Base-by-base conservation (phyloP, 192 early-diverging fungal genomes). In the Linnemannia exigua region DNA sequence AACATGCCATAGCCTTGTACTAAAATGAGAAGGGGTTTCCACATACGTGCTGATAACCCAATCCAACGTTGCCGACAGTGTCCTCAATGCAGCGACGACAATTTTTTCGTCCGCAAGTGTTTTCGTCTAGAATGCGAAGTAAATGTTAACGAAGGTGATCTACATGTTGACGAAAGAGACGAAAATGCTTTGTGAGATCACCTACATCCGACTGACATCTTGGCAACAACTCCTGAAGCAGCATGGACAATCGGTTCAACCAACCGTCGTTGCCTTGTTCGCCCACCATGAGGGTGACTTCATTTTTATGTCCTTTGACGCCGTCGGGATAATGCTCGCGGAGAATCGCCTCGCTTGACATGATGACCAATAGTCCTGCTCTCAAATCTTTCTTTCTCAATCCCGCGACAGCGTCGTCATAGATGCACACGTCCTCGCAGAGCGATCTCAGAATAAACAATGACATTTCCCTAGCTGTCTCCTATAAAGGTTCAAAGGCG, bases 371-470 rank as follows among this genome's bases (percentile, higher is more conserved):
- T 67, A 95, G 77, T 11, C 89, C 88, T 47, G 87, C 89, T 17
- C 90, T 87, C 8, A 95, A 83, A 70, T 93, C 92, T 17, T 82
- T 84, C 75, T 93, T 93, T 15, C 94, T 84, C 17, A 90, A 70
- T 33, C 86, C 89, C 1, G 94, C 93, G 2, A 95, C 84, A 11
- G 88, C 83, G 69, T 92, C 92, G 36, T 94, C 94, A 52, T 87
- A 93, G 3, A 93, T 70, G 36, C 90, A 94, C 0, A 94, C 79
- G 75, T 95, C 94, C 70, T 95, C 92, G 4, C 87, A 89, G 0
- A 95, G 77, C n/a, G 82, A 81, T 38, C 90, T 78, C 33, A 88
- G 89, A 20, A 93, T 87, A 6, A 94, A 51, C 15, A 95, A 77
- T 17, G 79, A 77, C n/a, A 93, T 77, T 52, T 95, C 93, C 75